phyloP scores from a whole-genome alignment of 805 yeast species.

The Teunomyces funiuensis region DNA sequence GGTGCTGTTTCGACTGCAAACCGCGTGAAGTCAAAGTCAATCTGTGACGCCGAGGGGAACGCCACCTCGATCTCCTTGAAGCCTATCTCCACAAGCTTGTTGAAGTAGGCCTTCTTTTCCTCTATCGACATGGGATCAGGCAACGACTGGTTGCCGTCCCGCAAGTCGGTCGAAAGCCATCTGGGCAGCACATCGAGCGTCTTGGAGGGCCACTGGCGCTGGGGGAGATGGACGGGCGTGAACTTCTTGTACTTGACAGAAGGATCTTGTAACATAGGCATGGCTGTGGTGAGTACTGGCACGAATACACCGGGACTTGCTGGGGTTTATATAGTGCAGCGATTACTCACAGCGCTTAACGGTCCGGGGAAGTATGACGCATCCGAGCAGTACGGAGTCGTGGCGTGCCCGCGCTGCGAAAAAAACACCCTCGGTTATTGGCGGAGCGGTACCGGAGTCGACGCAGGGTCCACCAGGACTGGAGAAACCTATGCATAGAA shows the following conservation, averaged over 20 bases:
- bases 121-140: slow-evolving; percentile 85
- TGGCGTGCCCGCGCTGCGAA: background rate
- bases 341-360: slow-evolving; percentile 2
- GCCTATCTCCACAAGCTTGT: slow-evolving; percentile 68
- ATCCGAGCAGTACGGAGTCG: background rate
- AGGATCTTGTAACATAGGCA: slow-evolving; percentile 54
- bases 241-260: slow-evolving; percentile 61
- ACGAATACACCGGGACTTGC: too few relatives aligned
- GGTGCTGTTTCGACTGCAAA: slow-evolving; percentile 75
- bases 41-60: slow-evolving; percentile 78
- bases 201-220: slow-evolving; percentile 70
- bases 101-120: slow-evolving; percentile 72
- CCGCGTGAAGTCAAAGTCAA: slow-evolving; percentile 78
- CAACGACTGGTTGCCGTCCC: slow-evolving; percentile 83
- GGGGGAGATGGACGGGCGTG: slow-evolving; percentile 53
- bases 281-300: too few relatives aligned
- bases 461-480: too few relatives aligned
- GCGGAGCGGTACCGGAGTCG: slow-evolving; percentile 7
- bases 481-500: too few relatives aligned
- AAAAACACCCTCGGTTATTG: background rate
- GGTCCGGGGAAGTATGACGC: slow-evolving; percentile 1
- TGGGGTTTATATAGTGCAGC: too few relatives aligned
- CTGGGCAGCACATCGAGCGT: slow-evolving; percentile 65
- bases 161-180: slow-evolving; percentile 79
- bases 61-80: slow-evolving; percentile 84